phyloP scores from a whole-genome alignment of 1,284 basidiomycete genomes.

The Melanopsichium pennsylvanicum region DNA sequence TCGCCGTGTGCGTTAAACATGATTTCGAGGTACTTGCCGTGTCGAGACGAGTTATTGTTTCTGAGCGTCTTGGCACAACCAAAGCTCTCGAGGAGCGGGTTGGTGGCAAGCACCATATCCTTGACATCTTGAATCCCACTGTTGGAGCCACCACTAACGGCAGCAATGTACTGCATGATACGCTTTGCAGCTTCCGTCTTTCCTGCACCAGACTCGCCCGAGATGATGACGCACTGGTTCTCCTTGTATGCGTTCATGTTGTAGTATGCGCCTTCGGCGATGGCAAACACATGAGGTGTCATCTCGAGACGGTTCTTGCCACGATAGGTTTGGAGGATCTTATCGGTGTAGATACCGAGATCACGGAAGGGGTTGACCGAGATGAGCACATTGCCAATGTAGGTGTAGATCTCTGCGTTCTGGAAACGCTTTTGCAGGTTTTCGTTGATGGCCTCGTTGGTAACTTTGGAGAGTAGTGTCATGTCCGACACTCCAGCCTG shows the following conservation, averaged over 20 bases:
- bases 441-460: constrained; percentile 96
- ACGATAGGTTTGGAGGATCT: constrained; percentile 83
- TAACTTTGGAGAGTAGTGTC: constrained; percentile 95
- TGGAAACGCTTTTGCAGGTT: constrained; percentile 95
- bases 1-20: constrained; percentile 95
- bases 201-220: constrained; percentile 79
- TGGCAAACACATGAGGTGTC: constrained; percentile 95
- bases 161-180: constrained; percentile 99
- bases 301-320: constrained; percentile 99
- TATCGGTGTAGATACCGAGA: constrained; percentile 87
- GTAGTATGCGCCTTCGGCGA: constrained; percentile 97
- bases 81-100: constrained; percentile 96
- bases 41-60: constrained; percentile 98
- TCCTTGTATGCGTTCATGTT: constrained; percentile 99
- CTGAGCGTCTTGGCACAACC: constrained; percentile 98
- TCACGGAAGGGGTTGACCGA: constrained; percentile 98
- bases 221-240: constrained; percentile 99
- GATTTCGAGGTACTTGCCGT: constrained; percentile 99
- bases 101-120: constrained; percentile 99
- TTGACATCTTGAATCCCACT: constrained; percentile 88
- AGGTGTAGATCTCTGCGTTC: constrained; percentile 97
- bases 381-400: constrained; percentile 95
- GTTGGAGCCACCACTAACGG: constrained; percentile 81
- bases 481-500: constrained; percentile 94
- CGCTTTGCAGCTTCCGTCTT: constrained; percentile 68